phyloP scores from a whole-genome alignment of 2,329 filamentous ascomycete species.

The Helotiales sp. region DNA sequence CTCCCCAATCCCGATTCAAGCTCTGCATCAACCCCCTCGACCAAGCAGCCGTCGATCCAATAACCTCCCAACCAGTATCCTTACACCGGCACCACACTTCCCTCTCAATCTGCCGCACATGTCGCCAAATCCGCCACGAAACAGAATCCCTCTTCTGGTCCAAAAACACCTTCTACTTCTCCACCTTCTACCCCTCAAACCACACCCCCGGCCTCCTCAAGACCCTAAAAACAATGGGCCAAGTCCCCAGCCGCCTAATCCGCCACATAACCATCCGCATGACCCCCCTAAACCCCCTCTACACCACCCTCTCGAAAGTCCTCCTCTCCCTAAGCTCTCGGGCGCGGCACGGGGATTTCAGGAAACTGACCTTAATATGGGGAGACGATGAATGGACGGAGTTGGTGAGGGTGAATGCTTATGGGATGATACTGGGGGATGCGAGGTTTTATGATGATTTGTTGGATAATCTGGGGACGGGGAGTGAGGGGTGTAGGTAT shows the following conservation, averaged over 20 bases:
- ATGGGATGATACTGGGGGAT: neutral
- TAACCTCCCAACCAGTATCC: neutral
- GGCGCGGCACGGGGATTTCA: slow-evolving; percentile 13
- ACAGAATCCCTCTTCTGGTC: slow-evolving; percentile 22
- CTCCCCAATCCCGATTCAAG: neutral
- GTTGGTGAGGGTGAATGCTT: neutral
- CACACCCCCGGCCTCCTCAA: neutral
- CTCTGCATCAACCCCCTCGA: slow-evolving; percentile 6
- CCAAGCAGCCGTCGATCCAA: neutral
- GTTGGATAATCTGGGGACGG: slow-evolving; percentile 5
- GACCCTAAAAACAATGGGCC: slow-evolving; percentile 21
- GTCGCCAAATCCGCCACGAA: slow-evolving; percentile 27
- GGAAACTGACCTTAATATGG: slow-evolving; percentile 14
- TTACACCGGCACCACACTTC: slow-evolving; percentile 3
- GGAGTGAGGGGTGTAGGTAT: slow-evolving; percentile 8
- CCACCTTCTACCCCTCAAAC: neutral
- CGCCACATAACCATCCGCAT: slow-evolving; percentile 7
- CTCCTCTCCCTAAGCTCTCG: slow-evolving; percentile 12
- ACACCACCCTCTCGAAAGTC: slow-evolving; percentile 4
- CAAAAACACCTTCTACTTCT: slow-evolving; percentile 21
- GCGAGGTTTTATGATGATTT: slow-evolving; percentile 3
- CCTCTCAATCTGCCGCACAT: slow-evolving; percentile 21
- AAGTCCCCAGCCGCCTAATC: slow-evolving; percentile 11
- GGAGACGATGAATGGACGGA: neutral
- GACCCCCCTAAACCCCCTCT: neutral